Conservation (phyloP, 768 basidiomycete genomes). For the Neoboletus brunneissimus region DNA sequence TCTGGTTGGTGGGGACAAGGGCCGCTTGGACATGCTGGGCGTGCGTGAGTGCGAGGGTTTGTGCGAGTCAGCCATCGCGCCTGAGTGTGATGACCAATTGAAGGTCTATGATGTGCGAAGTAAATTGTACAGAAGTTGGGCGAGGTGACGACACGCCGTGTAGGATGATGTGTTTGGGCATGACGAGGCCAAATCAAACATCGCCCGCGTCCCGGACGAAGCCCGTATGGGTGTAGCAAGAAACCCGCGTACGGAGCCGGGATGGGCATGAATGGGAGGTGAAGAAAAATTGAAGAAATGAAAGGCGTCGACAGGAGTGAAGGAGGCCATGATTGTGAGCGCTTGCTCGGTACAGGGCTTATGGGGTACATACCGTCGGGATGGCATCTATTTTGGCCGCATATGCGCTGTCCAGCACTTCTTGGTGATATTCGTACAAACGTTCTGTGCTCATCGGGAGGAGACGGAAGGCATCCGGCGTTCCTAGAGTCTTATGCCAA, state of each 20-base stretch:
- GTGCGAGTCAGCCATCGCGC: no score
- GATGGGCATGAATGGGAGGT: not conserved
- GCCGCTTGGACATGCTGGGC: no score
- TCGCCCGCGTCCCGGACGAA: not conserved
- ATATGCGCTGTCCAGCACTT: not conserved
- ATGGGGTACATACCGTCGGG: no score
- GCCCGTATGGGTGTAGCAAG: not conserved
- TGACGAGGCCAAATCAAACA: not conserved
- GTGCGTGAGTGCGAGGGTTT: no score
- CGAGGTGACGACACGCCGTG: not conserved
- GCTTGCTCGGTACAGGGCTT: no score
- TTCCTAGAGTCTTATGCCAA: not conserved
- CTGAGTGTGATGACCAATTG: no score
- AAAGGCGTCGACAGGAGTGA: no score
- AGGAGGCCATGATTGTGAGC: no score
- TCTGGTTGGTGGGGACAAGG: not conserved
- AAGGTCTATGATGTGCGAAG: no score
- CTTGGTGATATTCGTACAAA: not conserved
- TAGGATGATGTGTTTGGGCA: not conserved
- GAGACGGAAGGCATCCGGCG: not conserved
- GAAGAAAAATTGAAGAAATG: no score
- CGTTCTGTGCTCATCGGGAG: accelerated
- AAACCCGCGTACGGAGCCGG: not conserved
- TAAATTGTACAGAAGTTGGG: no score
- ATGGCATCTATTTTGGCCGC: not conserved